phyloP scores from a whole-genome alignment of 2,329 filamentous ascomycete species.

The Sclerotinia subarctica region DNA sequence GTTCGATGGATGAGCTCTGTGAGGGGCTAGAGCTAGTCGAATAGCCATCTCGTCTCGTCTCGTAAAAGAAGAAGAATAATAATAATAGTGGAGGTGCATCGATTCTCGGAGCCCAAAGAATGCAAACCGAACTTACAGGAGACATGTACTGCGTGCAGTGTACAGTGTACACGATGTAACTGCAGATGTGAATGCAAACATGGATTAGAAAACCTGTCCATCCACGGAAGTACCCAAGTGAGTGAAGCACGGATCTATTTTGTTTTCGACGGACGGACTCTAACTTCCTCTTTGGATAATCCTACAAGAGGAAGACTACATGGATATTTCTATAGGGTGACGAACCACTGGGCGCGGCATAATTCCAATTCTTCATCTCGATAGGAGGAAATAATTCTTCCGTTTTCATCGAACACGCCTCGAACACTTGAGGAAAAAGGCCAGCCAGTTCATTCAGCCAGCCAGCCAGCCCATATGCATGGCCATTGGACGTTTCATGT shows the following conservation, averaged over 20 bases:
- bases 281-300: not conserved
- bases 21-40: not conserved
- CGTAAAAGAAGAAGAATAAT: not conserved
- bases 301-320: not conserved
- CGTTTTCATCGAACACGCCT: conserved; percentile 13
- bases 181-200: not conserved
- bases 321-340: conserved; percentile 15
- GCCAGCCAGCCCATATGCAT: not conserved
- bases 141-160: too few relatives aligned
- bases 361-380: not conserved
- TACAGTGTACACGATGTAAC: not conserved
- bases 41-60: not conserved
- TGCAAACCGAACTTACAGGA: not conserved
- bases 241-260: not conserved
- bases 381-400: conserved; percentile 21
- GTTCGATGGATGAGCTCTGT: conserved; percentile 3
- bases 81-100: not conserved
- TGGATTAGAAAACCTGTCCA: not conserved
- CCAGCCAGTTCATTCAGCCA: not conserved
- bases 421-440: not conserved
- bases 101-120: conserved; percentile 7
- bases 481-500: not conserved
- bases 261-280: not conserved
- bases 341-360: not conserved
- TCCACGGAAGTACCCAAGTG: not conserved